phyloP scores from a whole-genome alignment of 2,329 filamentous ascomycete species.

The Botrytis squamosa region DNA sequence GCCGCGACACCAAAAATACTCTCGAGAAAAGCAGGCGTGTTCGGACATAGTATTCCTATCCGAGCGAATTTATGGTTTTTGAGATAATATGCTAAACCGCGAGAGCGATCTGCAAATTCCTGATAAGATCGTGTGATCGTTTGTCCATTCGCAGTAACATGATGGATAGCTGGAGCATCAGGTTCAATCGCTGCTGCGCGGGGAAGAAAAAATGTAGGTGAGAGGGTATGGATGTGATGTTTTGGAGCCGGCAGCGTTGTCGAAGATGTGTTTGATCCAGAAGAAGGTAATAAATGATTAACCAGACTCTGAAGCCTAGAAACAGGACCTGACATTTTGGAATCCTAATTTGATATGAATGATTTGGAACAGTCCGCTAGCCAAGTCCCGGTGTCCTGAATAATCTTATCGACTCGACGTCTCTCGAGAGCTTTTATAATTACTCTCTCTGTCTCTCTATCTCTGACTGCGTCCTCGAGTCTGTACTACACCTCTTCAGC shows the following conservation, averaged over 20 bases:
- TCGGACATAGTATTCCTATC: slow-evolving; percentile 84
- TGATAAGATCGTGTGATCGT: slow-evolving; percentile 74
- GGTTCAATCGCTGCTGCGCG: slow-evolving; percentile 88
- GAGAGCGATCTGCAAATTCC: slow-evolving; percentile 80
- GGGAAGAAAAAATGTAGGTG: slow-evolving; percentile 82
- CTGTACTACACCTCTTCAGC: background rate
- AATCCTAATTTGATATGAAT: background rate
- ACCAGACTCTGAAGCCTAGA: slow-evolving; percentile 59
- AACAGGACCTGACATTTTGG: slow-evolving; percentile 61
- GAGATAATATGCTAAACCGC: slow-evolving; percentile 86
- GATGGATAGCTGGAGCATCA: slow-evolving; percentile 78
- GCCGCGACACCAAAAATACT: slow-evolving; percentile 84
- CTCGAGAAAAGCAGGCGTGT: slow-evolving; percentile 93
- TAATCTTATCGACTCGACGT: background rate
- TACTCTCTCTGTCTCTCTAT: background rate
- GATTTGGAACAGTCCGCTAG: background rate
- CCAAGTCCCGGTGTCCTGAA: background rate
- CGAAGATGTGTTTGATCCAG: slow-evolving; percentile 29
- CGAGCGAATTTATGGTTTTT: slow-evolving; percentile 69
- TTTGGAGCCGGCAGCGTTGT: slow-evolving; percentile 22
- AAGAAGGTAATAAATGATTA: slow-evolving; percentile 52
- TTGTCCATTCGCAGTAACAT: slow-evolving; percentile 75
- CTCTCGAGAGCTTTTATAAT: background rate
- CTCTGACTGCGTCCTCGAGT: background rate
- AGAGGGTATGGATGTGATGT: slow-evolving; percentile 68